A percentile compares a stretch with the other conserved stretches of the same genome.
phyloP scores from a whole-genome alignment of 2,329 filamentous ascomycete genomes.

The Fusarium sp. region DNA sequence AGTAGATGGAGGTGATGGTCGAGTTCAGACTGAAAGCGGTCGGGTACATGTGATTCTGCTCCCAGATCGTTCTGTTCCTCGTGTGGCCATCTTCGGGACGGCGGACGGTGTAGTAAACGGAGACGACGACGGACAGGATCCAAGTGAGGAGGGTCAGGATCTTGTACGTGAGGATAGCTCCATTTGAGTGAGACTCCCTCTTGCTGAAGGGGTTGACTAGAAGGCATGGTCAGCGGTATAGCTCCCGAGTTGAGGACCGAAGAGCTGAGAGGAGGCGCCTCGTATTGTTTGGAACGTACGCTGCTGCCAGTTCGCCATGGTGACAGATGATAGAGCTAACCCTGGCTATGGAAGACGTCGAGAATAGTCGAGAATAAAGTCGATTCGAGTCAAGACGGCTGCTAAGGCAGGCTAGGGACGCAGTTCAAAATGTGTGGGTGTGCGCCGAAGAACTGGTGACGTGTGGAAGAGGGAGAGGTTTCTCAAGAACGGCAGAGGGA shows the following conservation, averaged over 20 bases:
- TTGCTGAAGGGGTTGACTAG: constrained; percentile 81
- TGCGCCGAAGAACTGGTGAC: constrained; percentile 11
- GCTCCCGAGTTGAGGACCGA: background rate
- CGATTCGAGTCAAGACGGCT: constrained; percentile 1
- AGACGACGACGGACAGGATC: constrained; percentile 76
- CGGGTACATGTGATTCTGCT: constrained; percentile 72
- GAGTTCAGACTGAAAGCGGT: constrained; percentile 83
- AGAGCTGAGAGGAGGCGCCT: background rate
- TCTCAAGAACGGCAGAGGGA: constrained; percentile 11
- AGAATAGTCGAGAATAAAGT: constrained; percentile 1
- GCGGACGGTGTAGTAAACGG: constrained; percentile 78
- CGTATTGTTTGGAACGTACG: constrained; percentile 35
- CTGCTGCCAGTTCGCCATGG: constrained; percentile 45
- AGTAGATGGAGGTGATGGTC: constrained; percentile 76
- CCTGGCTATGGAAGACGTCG: background rate
- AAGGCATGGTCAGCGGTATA: constrained; percentile 14
- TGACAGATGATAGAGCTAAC: constrained; percentile 7
- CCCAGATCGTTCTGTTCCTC: constrained; percentile 76
- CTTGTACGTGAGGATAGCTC: constrained; percentile 77
- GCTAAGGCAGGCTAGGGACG: background rate
- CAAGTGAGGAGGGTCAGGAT: constrained; percentile 79
- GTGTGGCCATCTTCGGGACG: constrained; percentile 70
- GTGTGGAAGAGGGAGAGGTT: constrained; percentile 6
- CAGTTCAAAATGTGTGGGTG: constrained; percentile 4
- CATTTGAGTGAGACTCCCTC: constrained; percentile 71